phyloP scores from a whole-genome alignment of 768 basidiomycete species.

The Rhodotorula diobovata region DNA sequence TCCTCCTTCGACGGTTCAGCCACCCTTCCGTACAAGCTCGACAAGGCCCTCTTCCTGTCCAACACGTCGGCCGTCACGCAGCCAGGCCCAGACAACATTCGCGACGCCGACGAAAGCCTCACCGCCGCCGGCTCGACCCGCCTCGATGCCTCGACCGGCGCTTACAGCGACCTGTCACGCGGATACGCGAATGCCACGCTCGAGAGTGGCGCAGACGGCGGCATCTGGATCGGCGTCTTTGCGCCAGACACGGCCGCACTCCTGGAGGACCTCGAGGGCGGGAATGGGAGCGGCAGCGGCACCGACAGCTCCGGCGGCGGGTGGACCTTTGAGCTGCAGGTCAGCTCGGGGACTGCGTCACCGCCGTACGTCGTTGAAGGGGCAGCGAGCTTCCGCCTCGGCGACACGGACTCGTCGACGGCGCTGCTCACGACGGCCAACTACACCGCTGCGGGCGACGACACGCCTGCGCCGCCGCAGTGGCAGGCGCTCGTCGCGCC shows the following conservation, averaged over 20 bases:
- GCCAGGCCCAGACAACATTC: not conserved
- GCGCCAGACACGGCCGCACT: constrained; percentile 8
- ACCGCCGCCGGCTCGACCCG: not conserved
- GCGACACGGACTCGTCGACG: constrained; percentile 33
- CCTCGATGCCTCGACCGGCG: not conserved
- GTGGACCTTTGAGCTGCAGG: constrained; percentile 38
- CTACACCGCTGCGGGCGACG: constrained; percentile 8
- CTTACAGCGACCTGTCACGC: not conserved
- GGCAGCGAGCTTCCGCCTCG: constrained; percentile 22
- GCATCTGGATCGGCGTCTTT: constrained; percentile 28
- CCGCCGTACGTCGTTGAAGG: constrained; percentile 2
- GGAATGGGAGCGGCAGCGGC: too few species aligned
- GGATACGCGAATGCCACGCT: constrained; percentile 31
- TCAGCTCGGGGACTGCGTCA: constrained; percentile 9
- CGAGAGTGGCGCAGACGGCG: not conserved
- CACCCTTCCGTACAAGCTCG: constrained; percentile 12
- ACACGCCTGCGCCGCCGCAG: not conserved
- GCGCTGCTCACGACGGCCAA: constrained; percentile 24
- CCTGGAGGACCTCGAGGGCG: not conserved
- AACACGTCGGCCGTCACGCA: not conserved
- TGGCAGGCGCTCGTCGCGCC: constrained; percentile 26
- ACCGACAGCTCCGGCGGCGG: not conserved
- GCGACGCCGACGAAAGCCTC: not conserved
- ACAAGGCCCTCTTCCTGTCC: constrained; percentile 26
- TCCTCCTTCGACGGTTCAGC: not conserved